Base-by-base conservation (phyloP, 495 filamentous ascomycete genomes). In the Trypethelium eluteriae region DNA sequence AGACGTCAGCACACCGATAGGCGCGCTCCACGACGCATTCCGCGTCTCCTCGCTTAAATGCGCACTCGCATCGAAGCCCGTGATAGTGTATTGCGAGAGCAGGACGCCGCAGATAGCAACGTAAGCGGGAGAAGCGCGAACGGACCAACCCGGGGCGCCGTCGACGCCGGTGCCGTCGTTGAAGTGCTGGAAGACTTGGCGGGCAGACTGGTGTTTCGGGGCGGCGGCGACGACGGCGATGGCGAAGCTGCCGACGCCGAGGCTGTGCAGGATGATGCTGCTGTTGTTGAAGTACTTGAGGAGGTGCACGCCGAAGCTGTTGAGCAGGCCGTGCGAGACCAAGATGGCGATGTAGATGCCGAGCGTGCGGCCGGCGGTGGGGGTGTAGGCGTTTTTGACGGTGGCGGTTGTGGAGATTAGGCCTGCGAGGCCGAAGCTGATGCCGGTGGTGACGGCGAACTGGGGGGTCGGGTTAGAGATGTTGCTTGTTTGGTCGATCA, bases 281-380 rank as follows among this genome's bases (percentile, higher is more conserved):
- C 81, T 74, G 66, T 85, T 88, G 70, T 88, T 88, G 38, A 89
- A 76, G 64, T 84, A 82, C 7, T 81, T 76, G 35, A 88, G 76
- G 35, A 81, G 69, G 53, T 80, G 79, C 6, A 86, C 83, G 38
- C 84, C 84, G 67, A 87, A 86, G 2, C 82, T 83, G 71, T 87
- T 87, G 66, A 86, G 78, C 5, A 85, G 64, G 9, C 71, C 80
- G 69, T 88, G 85, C 11, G 80, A 83, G 41, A 83, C 47, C 7
- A 88, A 78, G 39, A 88, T 74, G 6, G 84, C 84, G 32, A 85
- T 86, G 69, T 86, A 88, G 67, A 86, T 87, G 32, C 84, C 85
- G 59, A 89, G 79, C 16, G 85, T 87, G 63, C 80, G 79, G 39
- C 71, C 76, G 39, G 80, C 73, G 39, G 84, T 79, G 41, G 85